phyloP scores from a whole-genome alignment of 2,329 filamentous ascomycete species.

The Gyromitra esculenta region DNA sequence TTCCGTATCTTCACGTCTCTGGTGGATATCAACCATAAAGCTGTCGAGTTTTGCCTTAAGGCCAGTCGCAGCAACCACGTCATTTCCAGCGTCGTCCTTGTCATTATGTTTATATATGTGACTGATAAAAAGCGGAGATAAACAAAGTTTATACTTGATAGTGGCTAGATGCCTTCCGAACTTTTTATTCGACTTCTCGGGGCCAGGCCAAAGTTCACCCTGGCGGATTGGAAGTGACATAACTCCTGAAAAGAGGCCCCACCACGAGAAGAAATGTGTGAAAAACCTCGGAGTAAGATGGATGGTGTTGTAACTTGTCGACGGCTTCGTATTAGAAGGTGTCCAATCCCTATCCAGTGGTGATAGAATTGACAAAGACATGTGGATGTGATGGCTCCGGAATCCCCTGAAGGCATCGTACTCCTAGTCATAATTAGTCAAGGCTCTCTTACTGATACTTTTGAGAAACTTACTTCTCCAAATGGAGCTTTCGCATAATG shows the following conservation, averaged over 20 bases:
- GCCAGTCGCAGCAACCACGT: constrained; percentile 89
- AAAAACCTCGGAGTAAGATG: constrained; percentile 96
- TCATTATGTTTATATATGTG: constrained; percentile 99
- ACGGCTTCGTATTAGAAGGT: constrained; percentile 76
- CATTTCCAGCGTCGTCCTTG: constrained; percentile 67
- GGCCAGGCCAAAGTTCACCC: constrained; percentile 86
- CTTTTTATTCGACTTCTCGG: constrained; percentile 98
- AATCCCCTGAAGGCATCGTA: constrained; percentile 99
- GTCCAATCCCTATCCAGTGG: constrained; percentile 89
- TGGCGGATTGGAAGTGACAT: constrained; percentile 96
- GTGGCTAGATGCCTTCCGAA: constrained; percentile 97
- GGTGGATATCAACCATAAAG: constrained; percentile 96
- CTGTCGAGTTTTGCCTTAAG: constrained; percentile 94
- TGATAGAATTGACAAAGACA: constrained; percentile 89
- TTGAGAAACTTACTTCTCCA: constrained; percentile 62
- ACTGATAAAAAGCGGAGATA: constrained; percentile 92
- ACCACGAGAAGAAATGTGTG: constrained; percentile 98
- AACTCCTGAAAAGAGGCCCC: constrained; percentile 92
- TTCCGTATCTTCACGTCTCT: constrained; percentile 78
- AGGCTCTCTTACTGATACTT: not conserved
- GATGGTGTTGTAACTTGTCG: constrained; percentile 93
- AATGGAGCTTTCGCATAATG: constrained; percentile 71
- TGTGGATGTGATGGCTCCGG: constrained; percentile 93
- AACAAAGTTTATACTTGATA: constrained; percentile 93
- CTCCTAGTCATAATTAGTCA: constrained; percentile 59